Evolutionary conservation across 768 basidiomycete species (phyloP), one percentile per base, ranked within the genome.

Genomic region (Dentipellis sp.): DNA sequence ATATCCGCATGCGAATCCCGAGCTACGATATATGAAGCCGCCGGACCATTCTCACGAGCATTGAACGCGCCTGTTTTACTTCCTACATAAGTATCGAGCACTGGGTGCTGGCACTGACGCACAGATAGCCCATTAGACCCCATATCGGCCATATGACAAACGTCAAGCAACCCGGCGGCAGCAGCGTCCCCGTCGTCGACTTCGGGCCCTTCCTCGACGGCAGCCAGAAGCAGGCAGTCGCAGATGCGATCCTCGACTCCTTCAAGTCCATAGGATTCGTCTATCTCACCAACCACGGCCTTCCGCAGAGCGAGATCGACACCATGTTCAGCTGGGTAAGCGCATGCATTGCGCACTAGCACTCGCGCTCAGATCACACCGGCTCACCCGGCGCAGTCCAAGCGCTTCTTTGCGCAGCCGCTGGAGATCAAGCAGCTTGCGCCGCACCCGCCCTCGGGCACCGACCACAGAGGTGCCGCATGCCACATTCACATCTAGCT

Each of bases 161-260:
- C 6, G 29, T 50, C 48, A 50, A 35, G 48, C 29, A 21, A 14
- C 8, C 8, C 16, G 22, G 23, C 17, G 22, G 29, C 23, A 10
- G 48, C 21, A 22, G 14, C 17, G n/a, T 78, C 14, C 62, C 67
- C 29, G 65, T 76, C 17, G 64, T 81, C 19, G 73, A 79, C 61
- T 76, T 79, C 55, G 63, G 57, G 8, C 63, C 71, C 1, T 81
- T 79, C 62, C 53, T 76, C 3, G 66, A 76, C 56, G 74, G 70
- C 4, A 66, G 67, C 0, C 63, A 69, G 53, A 76, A 73, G 57
- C 64, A 74, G 52, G 59, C 38, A 0, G 74, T 77, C 11, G 77
- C 75, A 0, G 62, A 72, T 40, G 69, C 67, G 0, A 73, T 81
- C 10, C 54, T 79, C 0, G 59, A 67, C 6, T 77, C 78, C 2